Evolutionary conservation across 192 early-diverging fungal genomes (phyloP).

Genomic region (Coemansia sp.): DNA sequence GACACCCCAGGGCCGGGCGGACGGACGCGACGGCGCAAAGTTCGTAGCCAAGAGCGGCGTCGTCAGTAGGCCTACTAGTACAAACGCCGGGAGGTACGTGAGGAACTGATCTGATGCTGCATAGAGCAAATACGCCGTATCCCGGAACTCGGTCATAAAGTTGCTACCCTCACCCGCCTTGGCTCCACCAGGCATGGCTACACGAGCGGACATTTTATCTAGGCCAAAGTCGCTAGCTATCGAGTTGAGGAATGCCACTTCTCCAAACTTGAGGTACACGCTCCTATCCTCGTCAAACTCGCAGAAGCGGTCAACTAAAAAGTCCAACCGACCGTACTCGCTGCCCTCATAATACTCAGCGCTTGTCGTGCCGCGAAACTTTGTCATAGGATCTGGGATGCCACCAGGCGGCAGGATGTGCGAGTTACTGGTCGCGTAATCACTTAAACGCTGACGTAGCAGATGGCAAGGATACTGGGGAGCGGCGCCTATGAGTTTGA

Average conservation of each 20-base stretch:
- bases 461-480: slow-evolving; percentile 24
- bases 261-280: slow-evolving; percentile 47
- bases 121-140: slow-evolving; percentile 32
- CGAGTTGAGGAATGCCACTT: slow-evolving; percentile 43
- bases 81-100: slow-evolving; percentile 45
- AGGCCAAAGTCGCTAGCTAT: slow-evolving; percentile 48
- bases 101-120: slow-evolving; percentile 21
- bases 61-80: slow-evolving; percentile 30
- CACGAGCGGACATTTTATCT: slow-evolving; percentile 22
- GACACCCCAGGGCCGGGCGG: slow-evolving; percentile 43
- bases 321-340: slow-evolving; percentile 45
- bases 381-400: slow-evolving; percentile 9
- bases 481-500: slow-evolving; percentile 24
- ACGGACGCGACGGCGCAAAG: slow-evolving; percentile 41
- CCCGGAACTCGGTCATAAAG: slow-evolving; percentile 23
- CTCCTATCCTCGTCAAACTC: slow-evolving; percentile 36
- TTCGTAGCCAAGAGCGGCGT: slow-evolving; percentile 35
- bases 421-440: slow-evolving; percentile 15
- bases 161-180: background rate
- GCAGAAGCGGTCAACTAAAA: slow-evolving; percentile 52
- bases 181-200: slow-evolving; percentile 12
- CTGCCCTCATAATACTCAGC: slow-evolving; percentile 31
- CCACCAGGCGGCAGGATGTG: slow-evolving; percentile 21
- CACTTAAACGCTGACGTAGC: slow-evolving; percentile 25
- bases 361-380: slow-evolving; percentile 17